phyloP scores from a whole-genome alignment of 2,329 filamentous ascomycete genomes.

The Helotiales sp. region DNA sequence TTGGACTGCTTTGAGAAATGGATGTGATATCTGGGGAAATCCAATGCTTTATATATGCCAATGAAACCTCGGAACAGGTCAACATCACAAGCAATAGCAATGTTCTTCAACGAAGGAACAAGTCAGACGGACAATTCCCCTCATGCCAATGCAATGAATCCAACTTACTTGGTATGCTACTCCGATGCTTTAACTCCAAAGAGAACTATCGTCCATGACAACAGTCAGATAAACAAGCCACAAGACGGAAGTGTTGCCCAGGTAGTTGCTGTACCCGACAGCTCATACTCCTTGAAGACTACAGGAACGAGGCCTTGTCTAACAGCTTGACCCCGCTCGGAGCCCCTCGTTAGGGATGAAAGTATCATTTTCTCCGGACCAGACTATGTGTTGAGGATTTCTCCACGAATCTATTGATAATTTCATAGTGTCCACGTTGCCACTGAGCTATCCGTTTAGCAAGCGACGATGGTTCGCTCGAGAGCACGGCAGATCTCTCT shows the following conservation, averaged over 20 bases:
- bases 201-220: background rate
- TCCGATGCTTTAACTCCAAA: background rate
- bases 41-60: background rate
- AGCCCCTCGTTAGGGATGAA: background rate
- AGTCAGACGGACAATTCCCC: background rate
- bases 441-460: background rate
- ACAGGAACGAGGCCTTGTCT: background rate
- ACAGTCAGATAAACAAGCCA: background rate
- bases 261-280: background rate
- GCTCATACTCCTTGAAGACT: background rate
- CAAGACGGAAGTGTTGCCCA: background rate
- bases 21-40: background rate
- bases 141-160: background rate
- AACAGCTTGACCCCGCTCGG: background rate
- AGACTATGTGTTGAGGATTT: background rate
- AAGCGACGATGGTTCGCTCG: background rate
- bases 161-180: background rate
- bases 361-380: background rate
- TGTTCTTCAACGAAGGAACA: background rate
- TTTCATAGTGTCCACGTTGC: background rate
- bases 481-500: background rate
- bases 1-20: background rate
- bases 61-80: background rate
- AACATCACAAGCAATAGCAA: background rate
- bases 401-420: background rate